Base-by-base conservation (phyloP, 2,329 filamentous ascomycete species). In the Dendryphion nanum region DNA sequence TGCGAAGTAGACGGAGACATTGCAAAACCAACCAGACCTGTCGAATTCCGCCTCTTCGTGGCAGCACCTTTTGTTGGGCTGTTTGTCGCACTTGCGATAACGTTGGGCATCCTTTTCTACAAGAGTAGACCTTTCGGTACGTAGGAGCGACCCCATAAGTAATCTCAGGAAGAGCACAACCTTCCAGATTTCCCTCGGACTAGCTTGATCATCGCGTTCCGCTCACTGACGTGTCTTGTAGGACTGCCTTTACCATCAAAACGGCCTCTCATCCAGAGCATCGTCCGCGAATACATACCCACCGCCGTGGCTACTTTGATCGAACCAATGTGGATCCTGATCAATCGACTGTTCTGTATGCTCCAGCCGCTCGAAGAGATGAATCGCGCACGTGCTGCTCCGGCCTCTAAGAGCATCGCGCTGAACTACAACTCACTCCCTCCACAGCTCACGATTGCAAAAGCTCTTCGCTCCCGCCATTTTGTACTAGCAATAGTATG, bases 301-400 rank as follows among this genome's bases (percentile, higher is more conserved):
- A 0, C 63, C 69, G 0, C 61, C n/a, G n/a, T 82, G 3, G 74
- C 77, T 0, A 82, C 79, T 0, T 36, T 81, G 0, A 63, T 81
- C 0, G 79, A 83, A 23, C 78, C 79, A 0, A 67, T 77, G 1
- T 80, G 79, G 73, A 58, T 79, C 0, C 49, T 81, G 0, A 40
- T 83, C 0, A 82, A 79, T 29, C 66, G 79, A 0, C 37, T 76
- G 0, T 46, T 80, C 0, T 81, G 76, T 26, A 51, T 80, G 6
- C 44, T 83, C 0, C 73, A 79, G 19, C 79, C 79, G 0, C 74
- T 79, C 14, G 66, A 75, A 2, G 69, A 76, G 12, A 57, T 83
- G 0, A 65, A 66, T 14, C 41, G 48, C 4, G 71, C 75, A 0
- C 61, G 67, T 6, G 64, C 70, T 0, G 33, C 41, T 1, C n/a